Evolutionary conservation across 225 moss, liverwort and hornwort genomes (phyloP).

Genomic region (Rhytidiadelphus loreus): DNA sequence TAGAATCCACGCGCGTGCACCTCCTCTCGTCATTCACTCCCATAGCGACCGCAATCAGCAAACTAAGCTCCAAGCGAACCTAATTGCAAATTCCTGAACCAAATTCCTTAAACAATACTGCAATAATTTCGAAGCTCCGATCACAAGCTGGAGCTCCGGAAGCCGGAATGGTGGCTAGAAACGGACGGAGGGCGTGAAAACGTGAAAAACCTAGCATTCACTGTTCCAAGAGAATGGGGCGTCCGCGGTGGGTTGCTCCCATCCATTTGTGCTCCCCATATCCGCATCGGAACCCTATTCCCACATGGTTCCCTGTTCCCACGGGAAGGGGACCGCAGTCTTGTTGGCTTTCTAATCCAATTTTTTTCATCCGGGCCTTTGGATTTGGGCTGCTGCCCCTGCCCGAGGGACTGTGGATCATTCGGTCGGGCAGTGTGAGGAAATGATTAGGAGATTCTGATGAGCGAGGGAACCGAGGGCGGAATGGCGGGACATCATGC

Average conservation of each 20-base stretch:
- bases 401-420: background rate
- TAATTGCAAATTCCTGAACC: rapidly evolving
- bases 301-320: background rate
- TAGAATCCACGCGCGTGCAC: background rate
- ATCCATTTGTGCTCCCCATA: too few relatives aligned
- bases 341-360: background rate
- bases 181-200: background rate
- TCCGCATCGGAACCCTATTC: too few relatives aligned
- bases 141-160: background rate
- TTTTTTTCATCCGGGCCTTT: too few relatives aligned
- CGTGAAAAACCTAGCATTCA: background rate
- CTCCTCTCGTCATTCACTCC: background rate
- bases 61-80: too few relatives aligned
- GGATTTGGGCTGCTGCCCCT: too few relatives aligned
- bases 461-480: background rate
- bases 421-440: background rate
- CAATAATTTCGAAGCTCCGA: background rate
- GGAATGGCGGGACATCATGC: background rate
- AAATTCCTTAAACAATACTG: too few relatives aligned
- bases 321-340: background rate
- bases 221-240: too few relatives aligned
- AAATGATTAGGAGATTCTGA: background rate
- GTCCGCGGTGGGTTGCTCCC: background rate
- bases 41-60: background rate
- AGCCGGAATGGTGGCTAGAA: background rate